Conservation (phyloP, 768 basidiomycete genomes). For the Termitomyces titanicus region DNA sequence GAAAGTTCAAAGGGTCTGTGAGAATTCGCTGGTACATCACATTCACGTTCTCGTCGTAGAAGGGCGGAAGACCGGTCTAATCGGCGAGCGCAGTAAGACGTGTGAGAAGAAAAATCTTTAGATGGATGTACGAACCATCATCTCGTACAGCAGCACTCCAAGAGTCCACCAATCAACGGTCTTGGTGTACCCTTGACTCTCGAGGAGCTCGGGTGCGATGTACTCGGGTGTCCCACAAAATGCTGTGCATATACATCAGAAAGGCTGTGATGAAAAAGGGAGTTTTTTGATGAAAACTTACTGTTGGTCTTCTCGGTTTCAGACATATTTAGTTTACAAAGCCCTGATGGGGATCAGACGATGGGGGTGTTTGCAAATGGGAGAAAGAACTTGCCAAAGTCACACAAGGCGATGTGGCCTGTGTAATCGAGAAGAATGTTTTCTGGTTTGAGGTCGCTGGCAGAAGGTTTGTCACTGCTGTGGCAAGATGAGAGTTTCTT, state of each 20-base stretch:
- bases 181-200: slow-evolving; percentile 95
- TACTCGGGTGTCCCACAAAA: slow-evolving; percentile 99
- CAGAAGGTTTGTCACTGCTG: background rate
- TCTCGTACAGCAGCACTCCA: slow-evolving; percentile 94
- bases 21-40: slow-evolving; percentile 97
- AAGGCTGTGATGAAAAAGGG: background rate
- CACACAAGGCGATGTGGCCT: slow-evolving; percentile 96
- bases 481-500: slow-evolving; percentile 14
- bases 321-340: slow-evolving; percentile 96
- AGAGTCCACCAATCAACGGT: slow-evolving; percentile 99
- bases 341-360: slow-evolving; percentile 36
- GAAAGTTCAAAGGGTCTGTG: slow-evolving; percentile 89
- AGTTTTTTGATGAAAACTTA: slow-evolving; percentile 37
- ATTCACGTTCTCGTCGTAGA: slow-evolving; percentile 99
- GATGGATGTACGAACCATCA: slow-evolving; percentile 60
- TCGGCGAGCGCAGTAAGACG: background rate
- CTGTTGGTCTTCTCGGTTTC: slow-evolving; percentile 98
- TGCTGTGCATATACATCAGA: slow-evolving; percentile 39
- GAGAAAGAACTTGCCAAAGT: slow-evolving; percentile 62
- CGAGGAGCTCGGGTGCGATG: slow-evolving; percentile 94
- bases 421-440: slow-evolving; percentile 98
- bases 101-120: slow-evolving; percentile 2
- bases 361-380: background rate
- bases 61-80: slow-evolving; percentile 93
- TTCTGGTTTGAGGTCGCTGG: slow-evolving; percentile 93